Conservation (phyloP, 495 filamentous ascomycete genomes). For the Neurospora sublineolata region DNA sequence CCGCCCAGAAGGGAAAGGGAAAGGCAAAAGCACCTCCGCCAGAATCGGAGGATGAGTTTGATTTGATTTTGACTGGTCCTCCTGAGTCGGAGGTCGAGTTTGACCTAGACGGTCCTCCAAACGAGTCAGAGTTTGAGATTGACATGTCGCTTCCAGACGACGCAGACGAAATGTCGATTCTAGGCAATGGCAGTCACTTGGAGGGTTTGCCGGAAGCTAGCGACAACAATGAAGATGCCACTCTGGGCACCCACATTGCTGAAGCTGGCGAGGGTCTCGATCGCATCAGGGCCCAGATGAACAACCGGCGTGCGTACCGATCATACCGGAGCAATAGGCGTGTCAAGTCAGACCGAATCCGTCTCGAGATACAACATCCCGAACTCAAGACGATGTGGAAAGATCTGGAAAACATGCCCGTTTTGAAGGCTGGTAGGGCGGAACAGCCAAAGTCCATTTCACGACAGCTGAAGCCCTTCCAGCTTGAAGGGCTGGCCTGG, state of each 20-base stretch:
- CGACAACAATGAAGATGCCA: conserved; percentile 4
- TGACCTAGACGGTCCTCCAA: background rate
- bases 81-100: background rate
- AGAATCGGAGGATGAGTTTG: background rate
- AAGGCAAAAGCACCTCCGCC: background rate
- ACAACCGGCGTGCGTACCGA: conserved; percentile 17
- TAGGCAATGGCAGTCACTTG: background rate
- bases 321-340: conserved; percentile 14
- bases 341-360: conserved; percentile 9
- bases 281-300: conserved; percentile 5
- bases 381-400: conserved; percentile 73
- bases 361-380: conserved; percentile 66
- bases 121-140: background rate
- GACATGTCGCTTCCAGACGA: background rate
- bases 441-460: conserved; percentile 69
- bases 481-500: conserved; percentile 88
- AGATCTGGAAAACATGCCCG: conserved; percentile 53
- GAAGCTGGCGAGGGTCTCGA: background rate
- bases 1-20: background rate
- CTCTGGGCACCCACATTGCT: background rate
- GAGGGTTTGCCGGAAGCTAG: background rate
- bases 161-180: background rate
- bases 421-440: conserved; percentile 52
- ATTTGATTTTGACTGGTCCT: background rate
- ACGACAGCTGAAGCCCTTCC: conserved; percentile 78